phyloP scores from a whole-genome alignment of 2,329 filamentous ascomycete species.

The Macrophomina pseudophaseolina region DNA sequence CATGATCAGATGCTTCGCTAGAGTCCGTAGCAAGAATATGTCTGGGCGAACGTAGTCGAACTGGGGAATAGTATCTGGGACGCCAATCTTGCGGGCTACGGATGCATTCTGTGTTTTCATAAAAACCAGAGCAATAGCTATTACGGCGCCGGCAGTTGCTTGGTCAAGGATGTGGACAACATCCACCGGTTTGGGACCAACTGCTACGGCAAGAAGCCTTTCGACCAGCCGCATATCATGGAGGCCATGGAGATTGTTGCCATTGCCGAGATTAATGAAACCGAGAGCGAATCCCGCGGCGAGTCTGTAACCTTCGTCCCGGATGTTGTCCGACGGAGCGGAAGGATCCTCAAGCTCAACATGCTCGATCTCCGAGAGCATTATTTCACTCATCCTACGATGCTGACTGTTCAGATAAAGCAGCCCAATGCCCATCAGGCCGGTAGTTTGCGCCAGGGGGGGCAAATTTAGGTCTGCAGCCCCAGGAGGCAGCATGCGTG shows the following conservation, averaged over 20 bases:
- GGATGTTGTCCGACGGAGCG: conserved; percentile 73
- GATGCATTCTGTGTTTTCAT: conserved; percentile 94
- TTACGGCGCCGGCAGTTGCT: conserved; percentile 88
- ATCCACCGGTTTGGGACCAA: conserved; percentile 87
- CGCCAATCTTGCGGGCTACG: conserved; percentile 88
- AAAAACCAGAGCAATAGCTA: conserved; percentile 89
- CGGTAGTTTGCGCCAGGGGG: conserved; percentile 90
- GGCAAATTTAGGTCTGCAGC: conserved; percentile 94
- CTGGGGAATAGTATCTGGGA: conserved; percentile 86
- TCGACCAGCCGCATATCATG: conserved; percentile 95
- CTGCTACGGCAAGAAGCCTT: conserved; percentile 81
- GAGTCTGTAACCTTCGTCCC: conserved; percentile 94
- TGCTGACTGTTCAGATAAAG: conserved; percentile 96
- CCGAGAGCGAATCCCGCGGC: conserved; percentile 93
- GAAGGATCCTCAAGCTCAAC: conserved; percentile 77
- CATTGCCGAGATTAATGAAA: conserved; percentile 92
- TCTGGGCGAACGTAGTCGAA: conserved; percentile 97
- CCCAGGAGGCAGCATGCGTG: conserved; percentile 87
- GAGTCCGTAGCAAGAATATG: conserved; percentile 84
- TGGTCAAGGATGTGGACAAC: conserved; percentile 92
- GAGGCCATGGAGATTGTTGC: conserved; percentile 82
- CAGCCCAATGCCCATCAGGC: conserved; percentile 94
- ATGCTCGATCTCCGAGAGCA: conserved; percentile 96
- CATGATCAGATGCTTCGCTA: conserved; percentile 89
- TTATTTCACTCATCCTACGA: conserved; percentile 97